A percentile compares a stretch with the other conserved stretches of the same genome.
phyloP scores from a whole-genome alignment of 768 basidiomycete species.

The Sutorius australiensis region DNA sequence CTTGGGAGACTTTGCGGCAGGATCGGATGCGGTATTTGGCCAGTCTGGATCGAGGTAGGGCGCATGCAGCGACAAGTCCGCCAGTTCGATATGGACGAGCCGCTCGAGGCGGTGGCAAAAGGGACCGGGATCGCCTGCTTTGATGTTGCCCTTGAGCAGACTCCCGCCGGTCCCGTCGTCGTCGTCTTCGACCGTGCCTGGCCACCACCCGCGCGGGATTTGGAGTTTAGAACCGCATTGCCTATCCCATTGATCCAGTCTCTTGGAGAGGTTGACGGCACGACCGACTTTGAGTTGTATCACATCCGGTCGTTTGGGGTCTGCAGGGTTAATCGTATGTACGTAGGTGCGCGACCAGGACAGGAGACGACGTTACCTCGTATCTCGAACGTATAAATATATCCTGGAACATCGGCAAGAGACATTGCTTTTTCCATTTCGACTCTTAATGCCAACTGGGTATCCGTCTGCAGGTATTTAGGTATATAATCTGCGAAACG shows the following conservation, averaged over 20 bases:
- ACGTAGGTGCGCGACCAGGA: not conserved
- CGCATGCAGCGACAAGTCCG: conserved; percentile 56
- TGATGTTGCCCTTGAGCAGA: conserved; percentile 63
- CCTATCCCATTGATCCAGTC: conserved; percentile 77
- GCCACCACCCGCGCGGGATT: conserved; percentile 72
- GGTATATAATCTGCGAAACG: conserved; percentile 62
- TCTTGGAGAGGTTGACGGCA: conserved; percentile 64
- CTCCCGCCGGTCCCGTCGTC: conserved; percentile 37
- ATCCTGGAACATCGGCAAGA: conserved; percentile 60
- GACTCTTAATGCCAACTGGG: conserved; percentile 51
- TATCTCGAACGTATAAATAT: conserved; percentile 82
- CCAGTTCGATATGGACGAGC: conserved; percentile 76
- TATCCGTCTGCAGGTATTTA: conserved; percentile 54
- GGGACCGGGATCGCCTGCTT: conserved; percentile 55
- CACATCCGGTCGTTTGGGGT: conserved; percentile 33
- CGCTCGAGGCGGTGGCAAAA: conserved; percentile 75
- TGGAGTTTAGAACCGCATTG: conserved; percentile 78
- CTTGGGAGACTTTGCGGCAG: conserved; percentile 13
- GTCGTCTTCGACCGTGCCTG: conserved; percentile 46
- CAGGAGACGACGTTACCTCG: conserved; percentile 44
- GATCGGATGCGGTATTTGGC: conserved; percentile 34
- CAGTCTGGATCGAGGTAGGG: conserved; percentile 58
- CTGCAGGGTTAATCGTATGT: conserved; percentile 19
- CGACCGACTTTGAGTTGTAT: conserved; percentile 79
- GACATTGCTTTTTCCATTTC: conserved; percentile 57